Conservation (phyloP, 768 basidiomycete genomes). For the Lepiota subincarnata region DNA sequence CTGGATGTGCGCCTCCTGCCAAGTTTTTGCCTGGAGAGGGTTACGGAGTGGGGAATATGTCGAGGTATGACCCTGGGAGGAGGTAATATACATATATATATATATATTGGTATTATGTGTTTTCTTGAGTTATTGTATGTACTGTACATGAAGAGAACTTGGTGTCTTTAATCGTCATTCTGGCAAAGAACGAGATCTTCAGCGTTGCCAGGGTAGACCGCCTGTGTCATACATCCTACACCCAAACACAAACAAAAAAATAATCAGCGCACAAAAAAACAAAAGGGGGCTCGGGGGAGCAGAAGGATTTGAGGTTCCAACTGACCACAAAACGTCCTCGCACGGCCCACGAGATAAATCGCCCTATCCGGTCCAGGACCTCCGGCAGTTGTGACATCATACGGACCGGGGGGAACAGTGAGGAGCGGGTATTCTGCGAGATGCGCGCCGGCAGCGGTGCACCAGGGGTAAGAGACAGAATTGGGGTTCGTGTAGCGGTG, state of each 20-base stretch:
- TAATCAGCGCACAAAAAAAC: no score
- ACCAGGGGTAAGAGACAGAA: neutral
- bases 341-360: conserved; percentile 3
- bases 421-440: conserved; percentile 1
- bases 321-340: conserved; percentile 4
- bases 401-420: conserved; percentile 1
- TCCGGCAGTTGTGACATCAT: neutral
- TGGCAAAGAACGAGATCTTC: neutral
- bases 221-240: no score
- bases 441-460: neutral
- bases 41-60: neutral
- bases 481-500: neutral
- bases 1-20: neutral
- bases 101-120: neutral
- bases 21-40: neutral
- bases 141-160: neutral
- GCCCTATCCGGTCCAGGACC: neutral
- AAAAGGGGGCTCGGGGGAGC: neutral
- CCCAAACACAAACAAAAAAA: no score
- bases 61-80: conserved; percentile 2
- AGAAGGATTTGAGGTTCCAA: no score
- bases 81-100: no score
- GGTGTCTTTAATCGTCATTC: neutral
- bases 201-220: neutral
- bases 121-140: neutral